phyloP scores from a whole-genome alignment of 768 basidiomycete genomes.

The Podaxis mareebaensis region DNA sequence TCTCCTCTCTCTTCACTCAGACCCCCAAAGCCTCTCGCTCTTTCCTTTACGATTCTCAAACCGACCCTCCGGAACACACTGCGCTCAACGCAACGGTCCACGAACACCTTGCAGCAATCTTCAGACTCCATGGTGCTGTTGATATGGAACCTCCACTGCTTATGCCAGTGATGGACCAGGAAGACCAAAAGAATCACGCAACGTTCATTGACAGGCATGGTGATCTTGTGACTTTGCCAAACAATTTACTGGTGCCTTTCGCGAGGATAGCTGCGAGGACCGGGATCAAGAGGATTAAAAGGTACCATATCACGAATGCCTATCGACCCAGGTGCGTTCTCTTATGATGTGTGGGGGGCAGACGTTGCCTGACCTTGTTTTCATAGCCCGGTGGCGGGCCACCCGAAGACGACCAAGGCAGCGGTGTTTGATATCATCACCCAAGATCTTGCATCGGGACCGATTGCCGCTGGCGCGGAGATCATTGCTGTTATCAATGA shows the following conservation, averaged over 20 bases:
- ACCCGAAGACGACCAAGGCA: conserved; percentile 71
- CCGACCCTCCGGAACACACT: conserved; percentile 67
- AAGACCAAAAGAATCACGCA: conserved; percentile 66
- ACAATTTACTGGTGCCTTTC: conserved; percentile 72
- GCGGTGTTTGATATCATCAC: conserved; percentile 86
- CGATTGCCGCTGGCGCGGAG: conserved; percentile 73
- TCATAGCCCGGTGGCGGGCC: conserved; percentile 62
- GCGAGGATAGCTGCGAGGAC: conserved; percentile 79
- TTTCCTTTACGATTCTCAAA: conserved; percentile 74
- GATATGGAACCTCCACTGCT: conserved; percentile 86
- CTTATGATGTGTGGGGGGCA: neutral
- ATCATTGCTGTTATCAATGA: conserved; percentile 67
- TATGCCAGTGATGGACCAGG: conserved; percentile 64
- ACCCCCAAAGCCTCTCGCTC: conserved; percentile 62
- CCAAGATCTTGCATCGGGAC: conserved; percentile 62
- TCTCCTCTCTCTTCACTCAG: conserved; percentile 78
- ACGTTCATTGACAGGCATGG: conserved; percentile 80
- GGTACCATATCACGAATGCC: conserved; percentile 76
- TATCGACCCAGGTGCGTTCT: conserved; percentile 62
- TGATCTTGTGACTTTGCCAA: conserved; percentile 72
- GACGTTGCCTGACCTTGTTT: neutral
- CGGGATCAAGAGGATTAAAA: conserved; percentile 71
- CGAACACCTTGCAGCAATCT: conserved; percentile 74
- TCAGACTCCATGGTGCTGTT: conserved; percentile 88
- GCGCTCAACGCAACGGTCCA: conserved; percentile 74